These are phyloP conservation scores for Penicillium dipodomyicola DNA, from an alignment of 495 filamentous ascomycete species.

Conservation along the genomic window DNA sequence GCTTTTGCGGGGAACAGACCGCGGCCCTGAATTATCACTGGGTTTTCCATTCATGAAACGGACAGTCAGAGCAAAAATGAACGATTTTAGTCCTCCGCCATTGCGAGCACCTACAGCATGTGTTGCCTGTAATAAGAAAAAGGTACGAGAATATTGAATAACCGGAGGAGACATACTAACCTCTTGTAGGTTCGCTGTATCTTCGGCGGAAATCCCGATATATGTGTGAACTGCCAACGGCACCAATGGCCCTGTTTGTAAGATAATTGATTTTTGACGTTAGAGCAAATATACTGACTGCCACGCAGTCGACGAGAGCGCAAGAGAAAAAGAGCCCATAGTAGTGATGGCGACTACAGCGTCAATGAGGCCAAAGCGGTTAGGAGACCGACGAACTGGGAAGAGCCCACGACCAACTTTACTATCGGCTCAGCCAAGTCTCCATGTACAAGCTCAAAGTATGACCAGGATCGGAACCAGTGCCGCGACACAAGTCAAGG, in stretches of 20 bases:
- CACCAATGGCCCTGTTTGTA: constrained; percentile 29
- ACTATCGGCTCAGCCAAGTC: not conserved
- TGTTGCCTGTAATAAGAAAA: constrained; percentile 29
- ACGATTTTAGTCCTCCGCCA: constrained; percentile 18
- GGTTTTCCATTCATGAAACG: no score
- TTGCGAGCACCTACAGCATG: constrained; percentile 26
- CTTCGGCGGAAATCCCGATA: constrained; percentile 13
- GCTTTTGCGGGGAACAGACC: constrained; percentile 4
- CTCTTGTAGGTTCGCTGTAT: constrained; percentile 22
- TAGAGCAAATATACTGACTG: not conserved
- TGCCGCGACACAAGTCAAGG: not conserved
- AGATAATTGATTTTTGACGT: not conserved
- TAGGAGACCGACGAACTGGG: constrained; percentile 4
- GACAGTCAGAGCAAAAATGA: constrained; percentile 8
- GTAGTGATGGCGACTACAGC: not conserved
- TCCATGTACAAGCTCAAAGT: not conserved
- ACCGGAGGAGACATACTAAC: not conserved
- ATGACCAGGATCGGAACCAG: not conserved
- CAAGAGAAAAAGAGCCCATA: constrained; percentile 16
- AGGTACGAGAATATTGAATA: constrained; percentile 13
- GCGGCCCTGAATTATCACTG: not conserved
- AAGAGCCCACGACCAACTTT: not conserved
- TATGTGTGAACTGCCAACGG: constrained; percentile 24
- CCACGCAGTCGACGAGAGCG: constrained; percentile 20
- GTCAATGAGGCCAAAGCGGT: not conserved